These are phyloP conservation scores for Solanum verrucosum DNA, from an alignment of 257 asterid genomes.

Conservation along the genomic window DNA sequence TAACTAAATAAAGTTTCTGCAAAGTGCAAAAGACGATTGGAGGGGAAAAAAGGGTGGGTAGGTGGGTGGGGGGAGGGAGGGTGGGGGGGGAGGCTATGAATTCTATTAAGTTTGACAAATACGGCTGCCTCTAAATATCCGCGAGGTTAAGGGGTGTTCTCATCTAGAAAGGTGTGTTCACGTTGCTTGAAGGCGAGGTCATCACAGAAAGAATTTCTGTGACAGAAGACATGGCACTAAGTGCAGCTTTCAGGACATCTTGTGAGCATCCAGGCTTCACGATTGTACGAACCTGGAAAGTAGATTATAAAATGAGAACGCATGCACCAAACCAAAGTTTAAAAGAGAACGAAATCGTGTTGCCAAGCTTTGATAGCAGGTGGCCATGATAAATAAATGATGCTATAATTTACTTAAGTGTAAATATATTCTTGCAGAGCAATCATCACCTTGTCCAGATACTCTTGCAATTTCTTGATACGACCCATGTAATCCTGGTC, in stretches of 20 bases:
- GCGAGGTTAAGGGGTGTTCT: background rate
- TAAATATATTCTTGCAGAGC: background rate
- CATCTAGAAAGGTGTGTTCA: conserved; percentile 35
- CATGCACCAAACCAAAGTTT: background rate
- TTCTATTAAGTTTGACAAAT: background rate
- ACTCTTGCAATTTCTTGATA: conserved; percentile 54
- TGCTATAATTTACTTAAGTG: background rate
- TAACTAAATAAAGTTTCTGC: background rate
- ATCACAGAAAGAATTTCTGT: conserved; percentile 67
- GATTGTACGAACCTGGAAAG: conserved; percentile 68
- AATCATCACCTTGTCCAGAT: conserved; percentile 43
- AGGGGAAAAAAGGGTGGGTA: no score
- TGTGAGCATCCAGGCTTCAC: conserved; percentile 99
- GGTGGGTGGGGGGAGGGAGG: no score
- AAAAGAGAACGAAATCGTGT: background rate
- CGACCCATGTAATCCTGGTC: conserved; percentile 93
- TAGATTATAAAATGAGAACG: background rate
- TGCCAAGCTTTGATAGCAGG: background rate
- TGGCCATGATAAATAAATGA: background rate
- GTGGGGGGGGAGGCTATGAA: background rate
- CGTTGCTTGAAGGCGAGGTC: conserved; percentile 21
- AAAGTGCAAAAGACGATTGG: background rate
- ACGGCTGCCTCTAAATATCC: background rate
- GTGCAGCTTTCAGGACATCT: conserved; percentile 88
- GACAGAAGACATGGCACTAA: conserved; percentile 90